Evolutionary conservation across 2,329 filamentous ascomycete genomes (phyloP).

Genomic region (Corinectria fuckeliana): DNA sequence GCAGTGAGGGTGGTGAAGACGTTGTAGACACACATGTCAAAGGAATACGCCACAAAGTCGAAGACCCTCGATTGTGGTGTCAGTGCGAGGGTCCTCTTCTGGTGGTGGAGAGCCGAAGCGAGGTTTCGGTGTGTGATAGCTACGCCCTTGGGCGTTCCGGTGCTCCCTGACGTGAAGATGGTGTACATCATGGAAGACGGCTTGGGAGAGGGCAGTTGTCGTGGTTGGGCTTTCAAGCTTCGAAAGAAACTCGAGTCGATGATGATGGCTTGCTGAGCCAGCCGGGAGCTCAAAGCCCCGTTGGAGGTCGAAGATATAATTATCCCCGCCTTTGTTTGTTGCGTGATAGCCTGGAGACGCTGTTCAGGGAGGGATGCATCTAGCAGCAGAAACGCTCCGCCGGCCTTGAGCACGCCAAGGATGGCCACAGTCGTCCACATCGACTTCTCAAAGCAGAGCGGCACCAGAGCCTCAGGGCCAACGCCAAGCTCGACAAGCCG

Average conservation of each 20-base stretch:
- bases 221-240: background rate
- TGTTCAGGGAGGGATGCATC: constrained; percentile 20
- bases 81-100: constrained; percentile 1
- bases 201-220: background rate
- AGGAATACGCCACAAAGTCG: constrained; percentile 45
- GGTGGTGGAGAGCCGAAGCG: constrained; percentile 9
- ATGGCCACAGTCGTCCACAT: constrained; percentile 32
- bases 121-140: constrained; percentile 35
- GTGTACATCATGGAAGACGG: background rate
- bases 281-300: background rate
- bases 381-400: constrained; percentile 29
- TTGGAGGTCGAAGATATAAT: background rate
- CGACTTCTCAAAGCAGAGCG: constrained; percentile 36
- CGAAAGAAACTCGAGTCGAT: background rate
- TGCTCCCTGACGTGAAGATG: background rate
- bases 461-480: constrained; percentile 29
- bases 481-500: constrained; percentile 43
- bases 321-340: background rate
- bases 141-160: constrained; percentile 33
- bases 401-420: constrained; percentile 36
- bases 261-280: background rate
- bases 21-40: constrained; percentile 46
- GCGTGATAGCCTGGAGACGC: background rate
- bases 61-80: background rate
- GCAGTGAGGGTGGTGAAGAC: constrained; percentile 46